Conservation (phyloP, 441 rosid genomes). For the Melastoma candidum region DNA sequence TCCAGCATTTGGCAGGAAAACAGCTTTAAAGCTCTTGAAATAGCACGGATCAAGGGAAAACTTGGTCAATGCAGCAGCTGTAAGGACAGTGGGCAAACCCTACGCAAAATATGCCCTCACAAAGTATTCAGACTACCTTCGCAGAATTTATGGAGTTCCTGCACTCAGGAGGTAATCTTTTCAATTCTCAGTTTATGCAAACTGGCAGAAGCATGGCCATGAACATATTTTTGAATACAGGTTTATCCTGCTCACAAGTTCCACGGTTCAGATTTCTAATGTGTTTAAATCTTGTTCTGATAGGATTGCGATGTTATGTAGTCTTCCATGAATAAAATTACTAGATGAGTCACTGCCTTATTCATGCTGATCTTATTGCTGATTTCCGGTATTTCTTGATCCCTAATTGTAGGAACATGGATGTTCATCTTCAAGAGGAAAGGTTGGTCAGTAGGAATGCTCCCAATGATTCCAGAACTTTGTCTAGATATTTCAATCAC, state of each 20-base stretch:
- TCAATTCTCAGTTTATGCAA: background rate
- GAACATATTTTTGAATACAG: too few relatives aligned
- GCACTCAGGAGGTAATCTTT: conserved; percentile 52
- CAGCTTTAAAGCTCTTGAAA: conserved; percentile 70
- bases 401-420: conserved; percentile 43
- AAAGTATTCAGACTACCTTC: conserved; percentile 62
- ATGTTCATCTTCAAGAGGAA: conserved; percentile 61
- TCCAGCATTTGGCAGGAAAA: conserved; percentile 81
- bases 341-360: background rate
- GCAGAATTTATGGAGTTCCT: conserved; percentile 81
- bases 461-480: conserved; percentile 39
- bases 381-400: background rate
- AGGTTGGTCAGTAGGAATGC: conserved; percentile 61
- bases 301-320: too few relatives aligned
- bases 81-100: conserved; percentile 69
- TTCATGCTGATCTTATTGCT: background rate
- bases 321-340: too few relatives aligned
- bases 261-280: too few relatives aligned
- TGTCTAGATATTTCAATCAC: conserved; percentile 33
- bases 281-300: too few relatives aligned
- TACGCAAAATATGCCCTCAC: conserved; percentile 85
- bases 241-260: too few relatives aligned
- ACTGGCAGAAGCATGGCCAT: too few relatives aligned
- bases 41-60: conserved; percentile 74
- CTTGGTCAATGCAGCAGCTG: conserved; percentile 69